Evolutionary conservation across 108 stramenopile genomes (phyloP), one percentile per base, ranked within the genome.

Genomic region (Parietichytrium sp.): DNA sequence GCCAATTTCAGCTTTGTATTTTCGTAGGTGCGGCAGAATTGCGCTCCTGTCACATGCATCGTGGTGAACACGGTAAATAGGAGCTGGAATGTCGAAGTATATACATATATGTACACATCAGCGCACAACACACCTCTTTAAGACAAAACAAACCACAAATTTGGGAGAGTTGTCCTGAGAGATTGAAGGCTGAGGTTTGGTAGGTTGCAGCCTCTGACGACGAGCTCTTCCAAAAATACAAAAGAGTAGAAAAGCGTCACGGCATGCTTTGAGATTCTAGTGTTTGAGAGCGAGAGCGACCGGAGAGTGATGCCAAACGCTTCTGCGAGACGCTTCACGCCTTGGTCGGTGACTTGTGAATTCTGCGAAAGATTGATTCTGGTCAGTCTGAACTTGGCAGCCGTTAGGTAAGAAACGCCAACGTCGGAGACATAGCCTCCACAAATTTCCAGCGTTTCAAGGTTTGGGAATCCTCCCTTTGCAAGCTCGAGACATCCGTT

Each of bases 61-160:
- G n/a, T n/a, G n/a, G n/a, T n/a, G n/a, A n/a, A n/a, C n/a, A n/a
- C n/a, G n/a, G n/a, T n/a, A n/a, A n/a, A n/a, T n/a, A n/a, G n/a
- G n/a, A n/a, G n/a, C n/a, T n/a, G n/a, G n/a, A n/a, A n/a, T n/a
- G n/a, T n/a, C n/a, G n/a, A n/a, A n/a, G n/a, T n/a, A n/a, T n/a
- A n/a, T n/a, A n/a, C n/a, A n/a, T n/a, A n/a, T n/a, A n/a, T n/a
- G n/a, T n/a, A n/a, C n/a, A n/a, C n/a, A n/a, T n/a, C n/a, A n/a
- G n/a, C n/a, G n/a, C n/a, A n/a, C n/a, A n/a, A n/a, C n/a, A n/a
- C n/a, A n/a, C n/a, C n/a, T n/a, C n/a, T n/a, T n/a, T n/a, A n/a
- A n/a, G n/a, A n/a, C n/a, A n/a, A n/a, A n/a, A 72, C 61, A 72
- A 72, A 72, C 61, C 61, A 72, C 7, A 72, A 25, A 20, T 72